Base-by-base conservation (phyloP, 2,329 filamentous ascomycete genomes). In the Aulographum hederae region DNA sequence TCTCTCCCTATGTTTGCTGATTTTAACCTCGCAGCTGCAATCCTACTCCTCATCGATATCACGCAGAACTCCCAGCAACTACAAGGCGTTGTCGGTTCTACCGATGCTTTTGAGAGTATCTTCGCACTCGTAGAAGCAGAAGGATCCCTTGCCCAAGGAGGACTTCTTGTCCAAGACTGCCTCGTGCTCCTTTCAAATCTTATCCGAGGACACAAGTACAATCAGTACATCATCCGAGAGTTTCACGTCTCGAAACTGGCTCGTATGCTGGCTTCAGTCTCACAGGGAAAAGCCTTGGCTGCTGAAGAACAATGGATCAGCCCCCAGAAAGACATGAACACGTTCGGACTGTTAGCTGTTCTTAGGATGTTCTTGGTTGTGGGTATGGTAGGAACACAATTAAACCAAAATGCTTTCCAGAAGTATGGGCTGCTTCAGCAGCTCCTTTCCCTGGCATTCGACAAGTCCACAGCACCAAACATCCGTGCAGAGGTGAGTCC, bases 61-160 rank as follows among this genome's bases (percentile, higher is more conserved):
- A 94, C 89, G 0, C 80, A 82, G 18, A 75, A 74, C 0, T 93
- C 86, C 6, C 60, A 75, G 26, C 85, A 95, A 44, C 69, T 98
- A 32, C 85, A 95, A 49, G 95, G 95, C 52, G 66, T 95, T 2
- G 85, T 95, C 16, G 89, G 84, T 0, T 95, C 94, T 42, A 84
- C 94, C 46, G 86, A 82, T 61, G 81, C 85, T 0, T 95, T 94
- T 44, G 82, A 89, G 38, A 73, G 77, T 27, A 61, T 91, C 17
- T 94, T 95, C 49, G 64, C 64, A 28, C 74, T 95, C 32, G 79
- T 98, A 32, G 68, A 76, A 40, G 61, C 65, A 1, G 89, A 98
- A 45, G 89, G 89, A 0, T 78, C 76, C 2, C 58, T 98, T 28
- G 66, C 65, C 4, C 75, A 91, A 43, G 89, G 89, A 12, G 82